Percentiles rank a stretch among this genome's conserved stretches.
Evolutionary conservation across 495 filamentous ascomycete genomes (phyloP).

Genomic region (Talaromyces thailandensis): DNA sequence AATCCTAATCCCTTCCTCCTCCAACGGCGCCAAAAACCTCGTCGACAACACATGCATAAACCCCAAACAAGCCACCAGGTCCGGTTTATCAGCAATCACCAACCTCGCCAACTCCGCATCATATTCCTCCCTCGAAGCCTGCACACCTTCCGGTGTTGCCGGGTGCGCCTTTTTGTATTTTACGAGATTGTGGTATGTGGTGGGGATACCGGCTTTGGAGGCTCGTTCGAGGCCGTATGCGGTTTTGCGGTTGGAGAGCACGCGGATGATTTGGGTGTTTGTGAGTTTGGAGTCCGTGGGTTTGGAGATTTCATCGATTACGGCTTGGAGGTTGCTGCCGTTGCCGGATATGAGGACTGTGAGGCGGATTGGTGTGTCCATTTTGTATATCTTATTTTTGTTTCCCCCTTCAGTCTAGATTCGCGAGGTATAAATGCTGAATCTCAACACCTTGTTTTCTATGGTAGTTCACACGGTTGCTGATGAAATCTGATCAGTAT

Average conservation of each 20-base stretch:
- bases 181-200: slow-evolving; percentile 79
- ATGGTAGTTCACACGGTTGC: not conserved
- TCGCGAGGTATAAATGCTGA: not conserved
- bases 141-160: slow-evolving; percentile 30
- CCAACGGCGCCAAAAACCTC: slow-evolving; percentile 58
- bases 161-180: slow-evolving; percentile 49
- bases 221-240: slow-evolving; percentile 76
- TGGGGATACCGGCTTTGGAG: slow-evolving; percentile 59
- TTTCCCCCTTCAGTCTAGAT: not conserved
- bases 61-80: slow-evolving; percentile 55
- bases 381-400: not conserved
- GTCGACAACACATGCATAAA: slow-evolving; percentile 52
- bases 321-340: slow-evolving; percentile 83
- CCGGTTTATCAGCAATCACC: slow-evolving; percentile 57
- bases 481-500: not conserved
- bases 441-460: not conserved
- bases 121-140: slow-evolving; percentile 56
- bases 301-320: slow-evolving; percentile 60
- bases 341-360: slow-evolving; percentile 69
- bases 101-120: slow-evolving; percentile 71
- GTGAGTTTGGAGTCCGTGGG: slow-evolving; percentile 38
- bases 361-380: slow-evolving; percentile 27
- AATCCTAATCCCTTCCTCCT: slow-evolving; percentile 49
- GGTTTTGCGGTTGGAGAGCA: slow-evolving; percentile 74
- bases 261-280: slow-evolving; percentile 55